Evolutionary conservation across 768 basidiomycete genomes (phyloP), one percentile per base, ranked within the genome.

Genomic region (Lactifluus pinguis): DNA sequence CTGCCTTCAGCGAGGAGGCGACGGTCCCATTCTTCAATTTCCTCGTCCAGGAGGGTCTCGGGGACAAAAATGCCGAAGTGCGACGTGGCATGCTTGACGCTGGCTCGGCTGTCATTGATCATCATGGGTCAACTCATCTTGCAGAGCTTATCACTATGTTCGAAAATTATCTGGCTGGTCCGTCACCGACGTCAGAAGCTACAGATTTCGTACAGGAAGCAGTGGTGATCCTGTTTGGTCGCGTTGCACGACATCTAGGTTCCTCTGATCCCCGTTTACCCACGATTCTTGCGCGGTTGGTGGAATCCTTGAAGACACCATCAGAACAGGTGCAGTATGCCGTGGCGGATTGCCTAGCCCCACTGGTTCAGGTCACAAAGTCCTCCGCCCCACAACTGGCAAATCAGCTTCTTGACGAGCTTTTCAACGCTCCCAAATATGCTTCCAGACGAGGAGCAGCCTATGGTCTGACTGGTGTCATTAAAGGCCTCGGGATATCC

Each of bases 251-350:
- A 7, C 94, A 98, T 73, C 77, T 99, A 48, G 83, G 90, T 52
- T 73, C 84, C 2, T 79, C 82, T 0, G 94, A 98, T 70, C 63
- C 77, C 5, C 86, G 94, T 1, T 83, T 97, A 47, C 87, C 90
- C 0, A 72, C 75, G 11, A 89, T 98, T 63, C 87, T 98, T 9
- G 84, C 92, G 62, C 79, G 93, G 10, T 77, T 98, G 19, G 83
- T 95, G 8, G 89, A 90, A 36, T 92, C 95, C 1, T 77, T 99
- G 59, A 88, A 87, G 72, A 98, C 95, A 0, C 97, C 95, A 0
- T 84, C 94, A 2, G 97, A 99, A 70, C 87, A 95, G 69, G 97
- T 99, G 0, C 95, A 98, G 71, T 86, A 92, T 49, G 95, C 97
- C 8, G 93, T 98, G 1, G 92, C 95, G 0, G 97, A 98, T 60